phyloP scores from a whole-genome alignment of 2,329 filamentous ascomycete genomes.

The Fusarium burgessii region DNA sequence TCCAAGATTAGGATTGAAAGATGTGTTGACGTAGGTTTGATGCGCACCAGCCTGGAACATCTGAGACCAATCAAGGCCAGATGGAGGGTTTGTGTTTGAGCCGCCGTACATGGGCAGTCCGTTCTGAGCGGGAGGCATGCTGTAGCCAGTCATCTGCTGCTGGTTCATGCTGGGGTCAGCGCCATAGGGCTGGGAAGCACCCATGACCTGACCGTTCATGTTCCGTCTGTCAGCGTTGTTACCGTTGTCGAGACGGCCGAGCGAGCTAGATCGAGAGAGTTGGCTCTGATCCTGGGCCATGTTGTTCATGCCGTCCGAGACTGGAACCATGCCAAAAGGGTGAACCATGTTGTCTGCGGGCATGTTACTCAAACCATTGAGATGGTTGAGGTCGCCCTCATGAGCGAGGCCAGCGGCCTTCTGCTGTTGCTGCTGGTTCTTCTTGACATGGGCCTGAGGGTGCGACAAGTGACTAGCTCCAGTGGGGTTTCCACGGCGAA shows the following conservation, averaged over 20 bases:
- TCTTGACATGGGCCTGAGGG: conserved; percentile 89
- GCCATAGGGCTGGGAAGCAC: conserved; percentile 66
- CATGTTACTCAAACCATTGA: conserved; percentile 71
- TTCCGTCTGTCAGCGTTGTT: conserved; percentile 68
- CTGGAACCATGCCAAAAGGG: conserved; percentile 68
- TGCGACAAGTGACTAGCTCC: conserved; percentile 95
- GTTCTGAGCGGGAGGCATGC: conserved; percentile 71
- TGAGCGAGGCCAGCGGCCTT: conserved; percentile 65
- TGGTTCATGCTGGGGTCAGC: conserved; percentile 72
- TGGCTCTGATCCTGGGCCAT: conserved; percentile 71
- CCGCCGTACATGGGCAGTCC: conserved; percentile 73
- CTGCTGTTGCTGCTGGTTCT: conserved; percentile 72
- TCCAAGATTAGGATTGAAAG: conserved; percentile 74
- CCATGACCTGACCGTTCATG: conserved; percentile 65
- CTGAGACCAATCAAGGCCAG: conserved; percentile 79
- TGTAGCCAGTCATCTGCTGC: conserved; percentile 74
- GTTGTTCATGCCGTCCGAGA: conserved; percentile 69
- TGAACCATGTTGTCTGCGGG: conserved; percentile 68
- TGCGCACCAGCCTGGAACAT: conserved; percentile 82
- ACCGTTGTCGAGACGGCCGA: conserved; percentile 68
- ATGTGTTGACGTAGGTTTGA: conserved; percentile 71
- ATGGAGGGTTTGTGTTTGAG: conserved; percentile 71
- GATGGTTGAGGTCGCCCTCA: conserved; percentile 68
- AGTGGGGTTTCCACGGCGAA: conserved; percentile 94
- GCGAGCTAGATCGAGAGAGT: conserved; percentile 70